A percentile compares a stretch with the other conserved stretches of the same genome.
phyloP scores from a whole-genome alignment of 352 stramenopile genomes.

The Phytophthora colocasiae region DNA sequence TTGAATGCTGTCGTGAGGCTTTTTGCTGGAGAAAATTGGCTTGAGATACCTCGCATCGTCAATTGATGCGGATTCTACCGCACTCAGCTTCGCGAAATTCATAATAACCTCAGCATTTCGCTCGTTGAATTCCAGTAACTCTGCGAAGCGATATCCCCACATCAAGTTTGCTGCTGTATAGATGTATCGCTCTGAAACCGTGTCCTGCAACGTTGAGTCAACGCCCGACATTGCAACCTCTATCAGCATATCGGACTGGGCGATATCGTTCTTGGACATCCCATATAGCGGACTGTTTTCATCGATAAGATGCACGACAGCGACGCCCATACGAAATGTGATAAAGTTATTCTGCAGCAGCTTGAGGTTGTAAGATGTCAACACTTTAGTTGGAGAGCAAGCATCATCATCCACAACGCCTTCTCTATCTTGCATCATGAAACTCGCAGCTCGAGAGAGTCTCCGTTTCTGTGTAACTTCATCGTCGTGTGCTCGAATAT shows the following conservation, averaged over 20 bases:
- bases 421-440: conserved; percentile 8
- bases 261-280: conserved; percentile 65
- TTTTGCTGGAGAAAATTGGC: conserved; percentile 14
- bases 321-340: conserved; percentile 85
- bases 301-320: conserved; percentile 83
- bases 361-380: conserved; percentile 83
- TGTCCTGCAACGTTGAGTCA: conserved; percentile 86
- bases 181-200: conserved; percentile 78
- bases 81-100: conserved; percentile 82
- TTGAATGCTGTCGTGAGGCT: conserved; percentile 14
- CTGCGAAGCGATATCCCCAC: conserved; percentile 78
- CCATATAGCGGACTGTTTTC: conserved; percentile 70
- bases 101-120: conserved; percentile 71
- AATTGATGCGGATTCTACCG: conserved; percentile 62
- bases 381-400: conserved; percentile 45
- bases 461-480: conserved; percentile 19
- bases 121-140: conserved; percentile 80
- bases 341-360: conserved; percentile 88
- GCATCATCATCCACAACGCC: conserved; percentile 27
- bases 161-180: conserved; percentile 74
- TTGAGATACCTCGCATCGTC: conserved; percentile 56
- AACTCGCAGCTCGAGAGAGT: conserved; percentile 13
- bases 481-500: conserved; percentile 45
- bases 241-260: conserved; percentile 75
- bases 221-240: conserved; percentile 81